These are phyloP conservation scores for Rubia yunnanensis DNA, from an alignment of 257 asterid species.

Conservation along the genomic window DNA sequence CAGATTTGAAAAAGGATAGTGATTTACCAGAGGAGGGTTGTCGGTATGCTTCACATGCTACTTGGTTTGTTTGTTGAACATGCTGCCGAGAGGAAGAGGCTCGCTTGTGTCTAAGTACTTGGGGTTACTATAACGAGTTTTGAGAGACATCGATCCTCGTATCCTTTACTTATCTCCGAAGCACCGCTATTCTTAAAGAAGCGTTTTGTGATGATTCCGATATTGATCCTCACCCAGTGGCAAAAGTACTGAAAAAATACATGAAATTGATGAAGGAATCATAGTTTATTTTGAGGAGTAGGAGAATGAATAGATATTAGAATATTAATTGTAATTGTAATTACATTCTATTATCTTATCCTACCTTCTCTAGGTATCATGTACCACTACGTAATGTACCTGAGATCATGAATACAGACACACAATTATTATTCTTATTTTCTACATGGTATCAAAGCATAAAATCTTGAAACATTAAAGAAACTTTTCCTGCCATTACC, in stretches of 20 bases:
- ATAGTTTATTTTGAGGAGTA: conserved; percentile 30
- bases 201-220: conserved; percentile 48
- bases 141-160: conserved; percentile 76
- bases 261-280: conserved; percentile 69
- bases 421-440: no score
- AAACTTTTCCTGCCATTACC: no score
- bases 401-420: no score
- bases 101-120: conserved; percentile 56
- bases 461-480: no score
- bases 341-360: no score
- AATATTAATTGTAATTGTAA: no score
- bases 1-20: conserved; percentile 38
- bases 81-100: conserved; percentile 62
- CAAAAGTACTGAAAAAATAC: conserved; percentile 62
- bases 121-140: conserved; percentile 85
- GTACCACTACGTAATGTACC: no score
- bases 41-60: conserved; percentile 73
- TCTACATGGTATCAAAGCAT: no score
- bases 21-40: conserved; percentile 77
- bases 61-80: conserved; percentile 77
- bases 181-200: conserved; percentile 76
- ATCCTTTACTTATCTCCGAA: conserved; percentile 61
- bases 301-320: conserved; percentile 37
- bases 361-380: no score
- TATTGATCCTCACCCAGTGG: conserved; percentile 62